Base-by-base conservation (phyloP, 2,329 filamentous ascomycete species). In the Hypoxylon sp. region DNA sequence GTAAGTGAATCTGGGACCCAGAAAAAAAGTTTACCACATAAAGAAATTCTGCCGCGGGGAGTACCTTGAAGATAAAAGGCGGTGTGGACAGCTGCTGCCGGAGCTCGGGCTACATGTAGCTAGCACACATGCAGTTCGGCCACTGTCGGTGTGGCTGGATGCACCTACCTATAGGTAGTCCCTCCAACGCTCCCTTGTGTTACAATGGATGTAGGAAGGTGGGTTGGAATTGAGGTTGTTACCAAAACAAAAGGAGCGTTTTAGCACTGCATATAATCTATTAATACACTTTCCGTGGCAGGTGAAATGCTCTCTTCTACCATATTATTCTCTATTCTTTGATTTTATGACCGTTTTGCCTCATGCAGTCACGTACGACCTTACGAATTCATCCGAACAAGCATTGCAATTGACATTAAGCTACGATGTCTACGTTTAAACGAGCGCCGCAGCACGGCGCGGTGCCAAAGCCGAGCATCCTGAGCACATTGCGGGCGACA, bases 401-500 rank as follows among this genome's bases (percentile, higher is more conserved):
- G 51, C 52, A 51, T 19, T 35, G 55, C 52, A 52, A 57, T 42
- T 52, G 44, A 52, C 19, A 21, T 27, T 55, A 44, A 44, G 58
- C 54, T 67, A 68, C 54, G 55, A 79, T 79, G 77, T 76, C 78
- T 53, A 72, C 80, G 72, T 79, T 82, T 72, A 83, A 79, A 75
- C 79, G 81, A 75, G 79, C 79, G 61, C 68, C 72, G 59, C 75
- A 77, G 61, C 67, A 72, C 61, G 75, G 73, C 57, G 74, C 77
- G 72, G 72, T 79, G 56, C 80, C 78, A 42, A 81, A 81, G 75
- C 80, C 78, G 70, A 86, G 86, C 79, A 88, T 97, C 74, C 85
- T 98, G 76, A 89, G 89, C 67, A 92, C 93, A 48, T 84, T 98
- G 74, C 92, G 91, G 76, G 91, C 91, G 71, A 92, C 93, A 19